Evolutionary conservation across 2,329 filamentous ascomycete species (phyloP), one percentile per base, ranked within the genome.

Genomic region (Neonectria hederae): DNA sequence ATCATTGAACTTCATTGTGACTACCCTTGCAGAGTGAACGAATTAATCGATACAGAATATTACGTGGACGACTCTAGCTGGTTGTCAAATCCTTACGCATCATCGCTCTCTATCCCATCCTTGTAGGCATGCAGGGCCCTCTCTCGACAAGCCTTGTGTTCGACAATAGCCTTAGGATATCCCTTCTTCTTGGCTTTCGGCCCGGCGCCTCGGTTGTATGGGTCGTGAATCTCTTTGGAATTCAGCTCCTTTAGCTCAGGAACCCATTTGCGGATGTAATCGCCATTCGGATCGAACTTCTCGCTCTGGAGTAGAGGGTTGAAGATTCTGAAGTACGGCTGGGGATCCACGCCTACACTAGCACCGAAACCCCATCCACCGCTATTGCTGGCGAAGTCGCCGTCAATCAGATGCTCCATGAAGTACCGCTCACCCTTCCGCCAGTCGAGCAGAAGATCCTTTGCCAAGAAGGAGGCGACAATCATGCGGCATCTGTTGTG

Each of bases 311-410:
- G 80, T 48, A 93, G 76, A 0, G 94, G 94, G 72, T 97, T 97
- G 79, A 97, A 97, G 55, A 97, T 92, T 7, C 93, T 86, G 68
- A 97, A 97, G 76, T 97, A 97, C 0, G 94, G 93, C 78, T 97
- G 92, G 1, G 93, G 92, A 76, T 97, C 93, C 7, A 94, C 92
- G 1, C 92, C 91, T 0, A 89, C 90, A 19, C 84, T 87, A 5
- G 90, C 89, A 24, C 84, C 79, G 66, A 82, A 82, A 1, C 80
- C 87, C 85, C 86, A 88, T 4, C 86, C 86, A 28, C 86, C 84
- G 66, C 92, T 93, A 76, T 95, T 95, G 62, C 87, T 90, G 0
- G 91, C 90, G 74, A 94, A 93, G 75, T 94, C 92, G 17, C 92
- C 91, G 72, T 95, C 92, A 61, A 94, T 86, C 8, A 94, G 82